Base-by-base conservation (phyloP, 2,329 filamentous ascomycete species). In the Myriosclerotinia scirpicola region DNA sequence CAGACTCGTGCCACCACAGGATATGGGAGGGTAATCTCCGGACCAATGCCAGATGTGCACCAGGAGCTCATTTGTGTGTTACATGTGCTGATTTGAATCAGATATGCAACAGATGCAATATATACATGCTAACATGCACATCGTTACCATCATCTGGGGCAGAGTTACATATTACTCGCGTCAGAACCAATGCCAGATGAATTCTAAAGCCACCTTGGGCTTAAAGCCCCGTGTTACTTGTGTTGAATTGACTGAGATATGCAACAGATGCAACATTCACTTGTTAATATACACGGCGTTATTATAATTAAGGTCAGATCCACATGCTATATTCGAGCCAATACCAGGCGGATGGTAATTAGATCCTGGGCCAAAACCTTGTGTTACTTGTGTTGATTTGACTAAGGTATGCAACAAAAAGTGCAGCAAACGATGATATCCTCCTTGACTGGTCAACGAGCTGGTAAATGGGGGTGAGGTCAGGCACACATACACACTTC, bases 381-480 rank as follows among this genome's bases (percentile, higher is more conserved):
- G 46, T 61, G 36, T 15, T 53, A 60, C 36, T 12, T 60, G 1
- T 36, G 54, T 30, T 65, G 38, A 12, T 34, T 54, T 30, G 64
- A 54, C n/a, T 53, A 15, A 46, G 55, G 61, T 44, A 34, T 54
- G 64, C 64, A 61, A 54, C 46, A 65, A 65, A 61, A 61, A 7
- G 38, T 22, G 30, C 30, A 38, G 20, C 5, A 38, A 7, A 15
- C 3, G 20, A 60, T 17, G 30, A 38, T 60, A 50, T 50, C 8
- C 12, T 38, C 3, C 56, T 22, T n/a, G 3, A 22, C 55, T 46
- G 55, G 40, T 30, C 17, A 22, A 34, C 17, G 40, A 15, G 15
- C 26, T 46, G 12, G 17, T 42, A 9, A 26, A 26, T 1, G 42
- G 5, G 42, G 42, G 9, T 34, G 30, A 17, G 30, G 42, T 59